phyloP scores from a whole-genome alignment of 2,329 filamentous ascomycete species.

The Nemania serpens region DNA sequence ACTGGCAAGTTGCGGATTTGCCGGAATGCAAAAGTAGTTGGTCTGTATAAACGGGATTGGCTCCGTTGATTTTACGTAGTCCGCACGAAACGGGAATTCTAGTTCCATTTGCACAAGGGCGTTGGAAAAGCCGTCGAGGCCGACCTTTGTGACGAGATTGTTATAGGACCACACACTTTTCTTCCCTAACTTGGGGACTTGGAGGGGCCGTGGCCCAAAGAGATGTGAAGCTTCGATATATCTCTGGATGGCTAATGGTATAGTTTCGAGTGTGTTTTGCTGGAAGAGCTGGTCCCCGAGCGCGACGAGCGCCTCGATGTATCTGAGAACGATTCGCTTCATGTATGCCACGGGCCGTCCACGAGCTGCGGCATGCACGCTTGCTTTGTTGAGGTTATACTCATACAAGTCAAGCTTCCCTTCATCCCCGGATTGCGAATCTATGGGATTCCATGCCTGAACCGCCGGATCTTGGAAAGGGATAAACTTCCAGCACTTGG shows the following conservation, averaged over 20 bases:
- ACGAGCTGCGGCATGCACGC: constrained; percentile 7
- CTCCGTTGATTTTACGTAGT: background rate
- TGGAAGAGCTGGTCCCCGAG: constrained; percentile 7
- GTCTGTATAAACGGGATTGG: background rate
- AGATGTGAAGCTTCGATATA: constrained; percentile 15
- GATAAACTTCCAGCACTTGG: constrained; percentile 6
- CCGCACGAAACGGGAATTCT: constrained; percentile 9
- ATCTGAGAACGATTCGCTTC: constrained; percentile 11
- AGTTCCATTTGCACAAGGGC: background rate
- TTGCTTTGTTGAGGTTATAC: background rate
- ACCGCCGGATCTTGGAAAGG: background rate
- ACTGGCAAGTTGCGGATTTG: background rate
- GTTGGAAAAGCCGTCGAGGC: constrained; percentile 6
- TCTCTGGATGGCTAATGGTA: constrained; percentile 9
- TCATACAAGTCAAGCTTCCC: background rate
- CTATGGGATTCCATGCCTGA: background rate
- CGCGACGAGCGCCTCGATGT: constrained; percentile 12
- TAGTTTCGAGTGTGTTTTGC: constrained; percentile 4
- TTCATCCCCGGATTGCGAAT: background rate
- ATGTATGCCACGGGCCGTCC: constrained; percentile 12
- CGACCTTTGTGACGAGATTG: background rate
- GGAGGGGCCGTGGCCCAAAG: background rate
- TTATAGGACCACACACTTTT: background rate
- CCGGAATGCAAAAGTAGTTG: constrained; percentile 9
- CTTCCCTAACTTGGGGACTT: background rate